Evolutionary conservation across 352 stramenopile genomes (phyloP), one percentile per base, ranked within the genome.

Genomic region (Globisporangium rhizosaccharum): DNA sequence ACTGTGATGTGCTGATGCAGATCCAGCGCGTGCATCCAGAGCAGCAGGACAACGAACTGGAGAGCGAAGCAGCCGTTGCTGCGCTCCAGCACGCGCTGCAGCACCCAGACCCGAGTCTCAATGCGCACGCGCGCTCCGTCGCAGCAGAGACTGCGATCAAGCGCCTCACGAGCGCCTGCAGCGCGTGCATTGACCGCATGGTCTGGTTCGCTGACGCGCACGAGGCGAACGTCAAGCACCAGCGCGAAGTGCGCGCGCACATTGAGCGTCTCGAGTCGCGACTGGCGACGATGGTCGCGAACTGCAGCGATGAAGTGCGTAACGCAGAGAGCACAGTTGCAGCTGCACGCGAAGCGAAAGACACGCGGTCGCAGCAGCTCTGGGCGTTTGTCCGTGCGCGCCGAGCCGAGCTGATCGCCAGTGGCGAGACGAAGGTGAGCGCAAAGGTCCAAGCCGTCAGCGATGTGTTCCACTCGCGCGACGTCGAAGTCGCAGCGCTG

Each of bases 101-200:
- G 39, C 28, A 54, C 17, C 56, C 36, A 3, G 37, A 20, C 37
- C 53, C 67, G 3, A 3, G 45, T 9, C 20, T 63, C 20, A 76
- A 48, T 55, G 65, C 74, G 0, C 69, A 59, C 42, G 61, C 53
- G 57, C 64, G 75, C 9, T 73, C 78, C 1, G 66, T 68, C 15
- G 72, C 73, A 20, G 71, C 75, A 0, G 65, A 76, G 51, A 66
- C 65, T 12, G 64, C 71, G 3, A 86, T 90, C 47, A 60, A 70
- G 36, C 61, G 62, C 39, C 51, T 89, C 20, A 79, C 72, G 26
- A 53, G 57, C 14, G 70, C 70, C 8, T 85, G 76, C 23, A 61
- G 62, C 11, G 56, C 63, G 5, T 80, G 77, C 28, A 67, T 88
- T 51, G 62, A 67, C 46, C 62, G 63, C 1, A 52, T 90, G 9